Evolutionary conservation across 148 eudicot species (phyloP), one percentile per base, ranked within the genome.

Genomic region (Euryodendron excelsum): DNA sequence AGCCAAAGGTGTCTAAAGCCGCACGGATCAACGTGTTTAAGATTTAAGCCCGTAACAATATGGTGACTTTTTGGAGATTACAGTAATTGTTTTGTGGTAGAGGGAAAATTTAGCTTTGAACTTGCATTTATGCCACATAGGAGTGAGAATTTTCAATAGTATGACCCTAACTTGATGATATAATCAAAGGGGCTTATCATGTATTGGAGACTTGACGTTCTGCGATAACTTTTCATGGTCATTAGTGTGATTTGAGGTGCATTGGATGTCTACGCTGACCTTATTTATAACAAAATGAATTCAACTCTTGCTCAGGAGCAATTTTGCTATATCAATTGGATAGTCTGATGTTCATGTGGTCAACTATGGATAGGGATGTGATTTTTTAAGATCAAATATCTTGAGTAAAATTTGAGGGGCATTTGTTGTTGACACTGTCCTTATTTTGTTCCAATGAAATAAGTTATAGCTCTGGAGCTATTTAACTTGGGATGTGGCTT

Each of bases 181-280:
- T 76, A 45, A 36, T 76, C 59, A 31, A 20, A 62, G 21, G n/a
- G 58, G 44, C 30, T 63, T 41, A 50, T 8, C 20, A 62, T 62
- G 69, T 31, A 30, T 63, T 76, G 59, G 37, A 48, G 78, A 63
- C 58, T 27, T 61, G 69, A 74, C 48, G 5, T 17, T 61, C 41
- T 31, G 18, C 30, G 58, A 47, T 28, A 45, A 27, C 5, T 10
- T 44, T 75, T 61, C 28, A 63, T 45, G 77, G 39, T 74, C 52
- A 2, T 39, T 76, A 28, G 36, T 21, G 69, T 45, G 25, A 45
- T 74, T 74, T 76, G 78, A 47, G 78, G 56, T 28, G 15, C 45
- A 45, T 60, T 45, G 31, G 59, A 56, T 34, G 63, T n/a, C 20
- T 44, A 76, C 36, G 37, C 31, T 60, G 53, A 63, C 20, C 45